Evolutionary conservation across 2,329 filamentous ascomycete genomes (phyloP), one percentile per base, ranked within the genome.

Genomic region (Hypoxylon sp.): DNA sequence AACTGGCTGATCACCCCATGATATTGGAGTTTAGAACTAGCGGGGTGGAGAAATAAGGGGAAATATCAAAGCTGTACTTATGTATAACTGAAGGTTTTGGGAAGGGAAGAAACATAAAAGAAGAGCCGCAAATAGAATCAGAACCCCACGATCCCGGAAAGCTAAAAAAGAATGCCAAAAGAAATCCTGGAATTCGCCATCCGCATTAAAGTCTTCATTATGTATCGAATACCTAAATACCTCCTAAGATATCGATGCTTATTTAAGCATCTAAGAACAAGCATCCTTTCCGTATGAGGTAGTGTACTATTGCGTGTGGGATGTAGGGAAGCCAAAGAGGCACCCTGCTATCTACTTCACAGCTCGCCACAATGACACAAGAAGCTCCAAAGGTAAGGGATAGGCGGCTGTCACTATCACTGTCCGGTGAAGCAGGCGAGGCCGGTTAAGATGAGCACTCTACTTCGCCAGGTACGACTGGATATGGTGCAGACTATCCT

Each of bases 291-390:
- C n/a, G n/a, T n/a, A n/a, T n/a, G n/a, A n/a, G n/a, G n/a, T n/a
- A n/a, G n/a, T n/a, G 30, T 45, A 21, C 14, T 54, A 27, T 30
- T 43, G 34, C 30, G 27, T 52, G 30, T 52, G 37, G 16, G 16
- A 41, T 11, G 37, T 21, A 39, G 14, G n/a, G 23, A 43, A 37
- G 50, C 34, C 14, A 41, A 25, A 53, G 11, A 9, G 14, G 34
- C 9, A 41, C 14, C 50, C 51, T n/a, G 25, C 25, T 43, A 43
- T 43, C 14, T 11, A 23, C 34, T 16, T 19, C 27, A 16, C 30
- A 55, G 41, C 37, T 67, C 19, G 56, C 59, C 63, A 63, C 60
- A 60, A 46, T 50, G 56, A 54, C 43, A 59, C 34, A 63, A 34
- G 29, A 29, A 48, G 30, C 21, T 45, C 27, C 45, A 19, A 37